Evolutionary conservation across 192 early-diverging fungal species (phyloP), one percentile per base, ranked within the genome.

Genomic region (Paraglomus occultum): DNA sequence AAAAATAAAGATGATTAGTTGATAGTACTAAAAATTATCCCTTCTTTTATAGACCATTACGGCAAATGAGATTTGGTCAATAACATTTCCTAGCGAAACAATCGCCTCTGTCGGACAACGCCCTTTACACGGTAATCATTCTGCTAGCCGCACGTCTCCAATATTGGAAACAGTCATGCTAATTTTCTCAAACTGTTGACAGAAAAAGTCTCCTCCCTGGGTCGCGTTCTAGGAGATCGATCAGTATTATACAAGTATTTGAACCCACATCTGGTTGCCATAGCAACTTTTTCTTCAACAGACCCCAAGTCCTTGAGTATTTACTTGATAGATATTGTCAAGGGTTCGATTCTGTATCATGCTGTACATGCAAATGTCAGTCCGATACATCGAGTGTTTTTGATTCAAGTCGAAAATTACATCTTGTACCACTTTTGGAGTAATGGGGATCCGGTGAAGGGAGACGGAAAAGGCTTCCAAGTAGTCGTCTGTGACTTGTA

Each of bases 191-290:
- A 57, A 57, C 20, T 17, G 5, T 50, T 47, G 47, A 46, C 48
- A 68, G 82, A 93, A 55, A 80, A 85, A 51, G 83, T 96, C 8
- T 93, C 97, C 6, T 94, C 94, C 18, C 67, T 96, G 23, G 97
- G 97, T 17, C 87, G 94, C 14, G 94, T 97, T 6, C 85, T 97
- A 11, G 97, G 95, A 58, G 88, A 98, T 75, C 92, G 97, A 39
- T 88, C 86, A 45, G 97, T 99, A 6, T 85, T 94, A n/a, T 99
- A 96, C 90, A 99, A 99, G 78, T 99, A 98, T 80, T 83, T 98
- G 67, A 98, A 95, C 79, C 96, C 97, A 51, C 92, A 98, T 76
- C 69, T 96, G 18, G 72, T 91, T 45, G 89, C 91, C 0, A 70
- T 96, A 14, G 88, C 89, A 47, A 89, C 95, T 6, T 66, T 82